A percentile compares a stretch with the other conserved stretches of the same genome.
These are phyloP conservation scores for Cyathus striatus DNA, from an alignment of 768 basidiomycete genomes.

Conservation along the genomic window DNA sequence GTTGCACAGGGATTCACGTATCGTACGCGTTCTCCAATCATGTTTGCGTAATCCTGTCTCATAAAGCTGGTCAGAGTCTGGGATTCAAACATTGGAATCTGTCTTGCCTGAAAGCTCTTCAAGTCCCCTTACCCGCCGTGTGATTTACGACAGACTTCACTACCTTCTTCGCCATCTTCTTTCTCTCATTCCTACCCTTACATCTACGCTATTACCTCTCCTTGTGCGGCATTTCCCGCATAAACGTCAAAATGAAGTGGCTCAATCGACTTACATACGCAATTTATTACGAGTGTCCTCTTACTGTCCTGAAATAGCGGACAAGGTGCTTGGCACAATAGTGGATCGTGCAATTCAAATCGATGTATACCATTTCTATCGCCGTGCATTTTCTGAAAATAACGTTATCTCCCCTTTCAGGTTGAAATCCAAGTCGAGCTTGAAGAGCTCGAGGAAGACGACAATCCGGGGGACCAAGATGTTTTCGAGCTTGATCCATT, in stretches of 20 bases:
- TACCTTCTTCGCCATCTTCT: conserved; percentile 83
- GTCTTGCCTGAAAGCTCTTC: conserved; percentile 60
- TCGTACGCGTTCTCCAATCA: conserved; percentile 60
- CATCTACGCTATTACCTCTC: conserved; percentile 80
- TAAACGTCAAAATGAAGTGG: conserved; percentile 77
- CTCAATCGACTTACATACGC: conserved; percentile 86
- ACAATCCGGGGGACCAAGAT: conserved; percentile 47
- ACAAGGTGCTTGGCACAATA: conserved; percentile 80
- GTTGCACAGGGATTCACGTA: conserved; percentile 84
- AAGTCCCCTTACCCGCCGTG: conserved; percentile 70
- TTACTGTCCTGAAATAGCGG: conserved; percentile 85
- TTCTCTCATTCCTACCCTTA: conserved; percentile 85
- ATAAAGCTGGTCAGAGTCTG: conserved; percentile 51
- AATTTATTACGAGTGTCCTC: conserved; percentile 79
- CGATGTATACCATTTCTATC: conserved; percentile 57
- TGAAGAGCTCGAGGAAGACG: conserved; percentile 81
- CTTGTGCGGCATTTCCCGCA: conserved; percentile 87
- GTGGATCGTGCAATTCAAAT: conserved; percentile 95
- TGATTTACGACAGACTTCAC: conserved; percentile 85
- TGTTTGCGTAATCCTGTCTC: conserved; percentile 3
- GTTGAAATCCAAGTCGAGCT: conserved; percentile 96
- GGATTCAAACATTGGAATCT: conserved; percentile 55
- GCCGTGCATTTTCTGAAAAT: background rate
- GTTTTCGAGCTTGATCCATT: conserved; percentile 83
- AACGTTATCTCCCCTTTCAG: conserved; percentile 29